Percentiles rank a stretch among this genome's conserved stretches.
Conservation (phyloP, 768 basidiomycete species). For the Gloeostereum incarnatum region DNA sequence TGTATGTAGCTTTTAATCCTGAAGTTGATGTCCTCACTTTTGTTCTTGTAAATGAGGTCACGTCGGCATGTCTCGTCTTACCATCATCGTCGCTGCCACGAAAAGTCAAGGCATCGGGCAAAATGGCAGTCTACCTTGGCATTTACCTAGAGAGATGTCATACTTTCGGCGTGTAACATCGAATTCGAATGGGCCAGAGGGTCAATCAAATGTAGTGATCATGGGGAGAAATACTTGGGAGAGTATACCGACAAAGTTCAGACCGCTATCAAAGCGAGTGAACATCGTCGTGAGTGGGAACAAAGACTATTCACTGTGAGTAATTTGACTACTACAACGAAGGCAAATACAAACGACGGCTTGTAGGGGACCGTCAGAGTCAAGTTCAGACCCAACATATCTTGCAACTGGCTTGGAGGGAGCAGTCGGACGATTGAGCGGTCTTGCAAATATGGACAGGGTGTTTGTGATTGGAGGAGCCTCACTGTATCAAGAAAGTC, state of each 20-base stretch:
- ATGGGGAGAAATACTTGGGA: conserved; percentile 99
- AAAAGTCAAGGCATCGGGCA: conserved; percentile 80
- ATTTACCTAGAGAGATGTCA: conserved; percentile 78
- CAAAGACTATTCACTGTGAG: conserved; percentile 10
- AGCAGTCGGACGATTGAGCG: conserved; percentile 6
- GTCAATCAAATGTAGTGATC: conserved; percentile 62
- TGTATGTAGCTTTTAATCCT: conserved; percentile 6
- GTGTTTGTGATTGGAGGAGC: conserved; percentile 92
- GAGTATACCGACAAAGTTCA: conserved; percentile 79
- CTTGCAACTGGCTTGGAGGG: too few species aligned
- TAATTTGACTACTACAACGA: too few species aligned
- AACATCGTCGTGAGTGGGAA: conserved; percentile 71
- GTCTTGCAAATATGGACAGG: conserved; percentile 38
- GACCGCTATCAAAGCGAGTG: conserved; percentile 65
- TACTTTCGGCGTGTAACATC: conserved; percentile 85
- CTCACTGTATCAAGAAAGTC: conserved; percentile 65
- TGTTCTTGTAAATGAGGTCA: too few species aligned
- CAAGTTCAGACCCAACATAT: too few species aligned
- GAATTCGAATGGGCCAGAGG: conserved; percentile 41
- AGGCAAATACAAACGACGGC: too few species aligned
- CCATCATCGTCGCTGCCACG: conserved; percentile 92
- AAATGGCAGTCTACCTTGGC: conserved; percentile 76
- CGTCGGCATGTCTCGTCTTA: conserved; percentile 53
- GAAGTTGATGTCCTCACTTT: too few species aligned
- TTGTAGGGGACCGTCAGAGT: too few species aligned